Base-by-base conservation (phyloP, 495 filamentous ascomycete species). In the Neurospora sp. region DNA sequence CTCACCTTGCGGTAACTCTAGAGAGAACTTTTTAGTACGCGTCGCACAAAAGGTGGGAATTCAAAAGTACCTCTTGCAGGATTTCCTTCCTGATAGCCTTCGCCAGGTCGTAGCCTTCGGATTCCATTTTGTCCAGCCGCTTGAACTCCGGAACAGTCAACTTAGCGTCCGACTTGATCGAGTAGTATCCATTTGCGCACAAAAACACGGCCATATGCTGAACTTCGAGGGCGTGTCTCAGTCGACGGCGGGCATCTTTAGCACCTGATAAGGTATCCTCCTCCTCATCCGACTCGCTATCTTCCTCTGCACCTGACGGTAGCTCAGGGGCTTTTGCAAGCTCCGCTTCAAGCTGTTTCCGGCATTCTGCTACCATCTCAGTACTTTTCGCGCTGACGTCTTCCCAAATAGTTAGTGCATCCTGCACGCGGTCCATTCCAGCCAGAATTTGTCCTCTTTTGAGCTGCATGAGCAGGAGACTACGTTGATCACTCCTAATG, bases 141-240 rank as follows among this genome's bases (percentile, higher is more conserved):
- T 84, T 84, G 76, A 90, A 94, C 35, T 91, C 87, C 5, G 90
- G 89, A 22, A 80, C 78, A 0, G 87, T 92, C 59, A 88, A 78
- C n/a, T 85, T 82, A 40, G 87, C 79, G 70, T 94, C 87, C 0
- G 84, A 84, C 76, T 96, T 97, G 68, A 96, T 89, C 78, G 97
- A 92, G 77, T 87, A 97, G 73, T 91, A 92, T 1, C 88, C 91
- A 74, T 94, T 97, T 38, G 89, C 93, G 20, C 90, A 89, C 79
- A 96, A 97, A 80, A 97, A 98, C 0, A 88, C 84, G 48, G 91
- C 93, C 73, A 89, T 88, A 76, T 98, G 95, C 74, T 94, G 88
- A 46, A 97, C 78, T 79, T 96, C 93, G 4, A 98, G 85, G 22
- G 93, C 88, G 44, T 82, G 81, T 20, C 93, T 87, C 2, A 98